Conservation (phyloP, 371 early-diverging fungal genomes). For the Mortierella sp. region DNA sequence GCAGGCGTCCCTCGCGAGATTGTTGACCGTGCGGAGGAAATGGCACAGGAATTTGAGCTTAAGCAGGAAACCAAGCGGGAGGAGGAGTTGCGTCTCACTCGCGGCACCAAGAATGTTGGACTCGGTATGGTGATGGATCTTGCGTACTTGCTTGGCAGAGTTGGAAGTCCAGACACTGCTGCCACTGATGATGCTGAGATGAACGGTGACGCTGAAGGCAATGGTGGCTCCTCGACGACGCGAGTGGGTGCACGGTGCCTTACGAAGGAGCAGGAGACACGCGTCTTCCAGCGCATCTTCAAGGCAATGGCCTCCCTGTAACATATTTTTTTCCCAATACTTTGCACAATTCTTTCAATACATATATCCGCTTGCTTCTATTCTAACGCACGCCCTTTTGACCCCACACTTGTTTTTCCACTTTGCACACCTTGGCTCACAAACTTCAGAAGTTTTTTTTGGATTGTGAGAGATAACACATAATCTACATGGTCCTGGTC, state of each 20-base stretch:
- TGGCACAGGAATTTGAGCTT: slow-evolving; percentile 82
- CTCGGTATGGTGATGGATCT: slow-evolving; percentile 55
- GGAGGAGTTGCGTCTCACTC: slow-evolving; percentile 20
- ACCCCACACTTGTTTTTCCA: no score
- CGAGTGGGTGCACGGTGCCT: slow-evolving; percentile 15
- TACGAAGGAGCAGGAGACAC: slow-evolving; percentile 41
- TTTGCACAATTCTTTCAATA: slow-evolving; percentile 4
- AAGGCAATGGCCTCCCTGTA: slow-evolving; percentile 32
- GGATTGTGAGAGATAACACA: no score
- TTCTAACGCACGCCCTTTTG: background rate
- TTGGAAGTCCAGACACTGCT: background rate
- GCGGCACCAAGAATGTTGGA: slow-evolving; percentile 45
- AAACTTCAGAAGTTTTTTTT: no score
- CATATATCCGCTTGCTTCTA: background rate
- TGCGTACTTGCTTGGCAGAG: slow-evolving; percentile 41
- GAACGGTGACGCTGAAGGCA: slow-evolving; percentile 13
- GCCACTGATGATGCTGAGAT: background rate
- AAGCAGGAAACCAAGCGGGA: slow-evolving; percentile 52
- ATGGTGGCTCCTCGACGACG: background rate
- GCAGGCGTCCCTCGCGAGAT: slow-evolving; percentile 89
- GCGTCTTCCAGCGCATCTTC: slow-evolving; percentile 38
- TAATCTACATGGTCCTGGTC: no score
- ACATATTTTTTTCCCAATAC: background rate
- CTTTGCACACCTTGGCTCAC: no score
- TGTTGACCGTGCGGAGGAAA: slow-evolving; percentile 73